phyloP scores from a whole-genome alignment of 306 rosid species.

The Glycine soja region DNA sequence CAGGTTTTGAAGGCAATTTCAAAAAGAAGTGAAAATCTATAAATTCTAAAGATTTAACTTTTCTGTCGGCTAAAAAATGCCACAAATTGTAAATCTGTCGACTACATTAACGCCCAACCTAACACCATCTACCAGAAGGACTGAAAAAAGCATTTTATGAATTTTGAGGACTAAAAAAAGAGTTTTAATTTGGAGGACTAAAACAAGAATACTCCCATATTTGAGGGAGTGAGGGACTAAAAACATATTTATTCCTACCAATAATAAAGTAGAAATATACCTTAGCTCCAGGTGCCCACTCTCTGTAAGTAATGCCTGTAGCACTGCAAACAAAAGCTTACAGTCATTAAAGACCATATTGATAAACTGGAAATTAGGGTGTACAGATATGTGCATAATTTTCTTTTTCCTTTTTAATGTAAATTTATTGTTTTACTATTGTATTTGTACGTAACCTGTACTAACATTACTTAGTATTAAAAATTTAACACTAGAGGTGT shows the following conservation, averaged over 20 bases:
- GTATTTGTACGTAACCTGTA: neutral
- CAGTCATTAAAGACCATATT: slow-evolving; percentile 40
- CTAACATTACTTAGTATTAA: neutral
- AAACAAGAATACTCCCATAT: too few species aligned
- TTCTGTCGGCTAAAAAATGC: too few species aligned
- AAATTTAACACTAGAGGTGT: neutral
- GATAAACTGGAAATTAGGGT: slow-evolving; percentile 16
- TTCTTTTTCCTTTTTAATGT: neutral
- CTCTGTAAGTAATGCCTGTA: slow-evolving; percentile 88
- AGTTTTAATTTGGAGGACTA: too few species aligned
- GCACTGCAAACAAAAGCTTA: slow-evolving; percentile 66
- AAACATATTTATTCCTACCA: neutral
- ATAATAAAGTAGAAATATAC: slow-evolving; percentile 53
- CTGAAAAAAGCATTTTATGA: too few species aligned
- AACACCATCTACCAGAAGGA: too few species aligned
- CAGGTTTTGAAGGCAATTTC: too few species aligned
- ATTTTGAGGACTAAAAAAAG: too few species aligned
- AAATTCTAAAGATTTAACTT: too few species aligned
- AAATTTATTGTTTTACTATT: slow-evolving; percentile 22
- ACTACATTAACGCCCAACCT: too few species aligned
- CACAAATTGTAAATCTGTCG: too few species aligned
- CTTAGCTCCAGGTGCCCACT: slow-evolving; percentile 99
- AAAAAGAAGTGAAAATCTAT: too few species aligned
- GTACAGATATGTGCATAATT: neutral
- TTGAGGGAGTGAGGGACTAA: too few species aligned